phyloP scores from a whole-genome alignment of 2,329 filamentous ascomycete genomes.

The Aspergillus awamori region DNA sequence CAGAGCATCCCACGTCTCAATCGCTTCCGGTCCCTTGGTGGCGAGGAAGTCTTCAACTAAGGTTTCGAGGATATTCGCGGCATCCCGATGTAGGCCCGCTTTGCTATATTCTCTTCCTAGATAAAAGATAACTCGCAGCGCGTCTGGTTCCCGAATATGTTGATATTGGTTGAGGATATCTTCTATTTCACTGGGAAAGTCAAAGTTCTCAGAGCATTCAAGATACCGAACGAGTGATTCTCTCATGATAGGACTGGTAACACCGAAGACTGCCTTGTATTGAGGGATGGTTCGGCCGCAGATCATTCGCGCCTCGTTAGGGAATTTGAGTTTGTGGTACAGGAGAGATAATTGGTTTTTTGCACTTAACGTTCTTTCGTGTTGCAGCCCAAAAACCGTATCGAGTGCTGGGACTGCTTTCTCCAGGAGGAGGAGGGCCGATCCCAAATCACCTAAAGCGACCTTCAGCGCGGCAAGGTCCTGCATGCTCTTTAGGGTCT shows the following conservation, averaged over 20 bases:
- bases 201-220: slow-evolving; percentile 31
- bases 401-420: slow-evolving; percentile 34
- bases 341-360: slow-evolving; percentile 35
- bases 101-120: slow-evolving; percentile 34
- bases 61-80: slow-evolving; percentile 29
- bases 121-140: slow-evolving; percentile 32
- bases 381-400: slow-evolving; percentile 34
- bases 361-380: slow-evolving; percentile 32
- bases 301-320: slow-evolving; percentile 30
- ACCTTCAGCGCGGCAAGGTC: slow-evolving; percentile 33
- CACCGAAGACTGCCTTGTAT: slow-evolving; percentile 30
- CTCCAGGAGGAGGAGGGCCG: slow-evolving; percentile 32
- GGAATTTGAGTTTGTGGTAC: slow-evolving; percentile 34
- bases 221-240: slow-evolving; percentile 31
- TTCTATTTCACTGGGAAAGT: slow-evolving; percentile 33
- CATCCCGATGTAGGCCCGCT: slow-evolving; percentile 33
- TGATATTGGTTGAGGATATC: slow-evolving; percentile 33
- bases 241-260: slow-evolving; percentile 27
- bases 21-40: slow-evolving; percentile 28
- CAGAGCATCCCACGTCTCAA: slow-evolving; percentile 34
- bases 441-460: slow-evolving; percentile 31
- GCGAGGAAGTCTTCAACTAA: slow-evolving; percentile 32
- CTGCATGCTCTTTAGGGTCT: slow-evolving; percentile 37
- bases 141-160: slow-evolving; percentile 26
- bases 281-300: slow-evolving; percentile 30